Percentiles rank a stretch among this genome's conserved stretches.
Conservation (phyloP, 305 asterid species). For the Rubia balearica region DNA sequence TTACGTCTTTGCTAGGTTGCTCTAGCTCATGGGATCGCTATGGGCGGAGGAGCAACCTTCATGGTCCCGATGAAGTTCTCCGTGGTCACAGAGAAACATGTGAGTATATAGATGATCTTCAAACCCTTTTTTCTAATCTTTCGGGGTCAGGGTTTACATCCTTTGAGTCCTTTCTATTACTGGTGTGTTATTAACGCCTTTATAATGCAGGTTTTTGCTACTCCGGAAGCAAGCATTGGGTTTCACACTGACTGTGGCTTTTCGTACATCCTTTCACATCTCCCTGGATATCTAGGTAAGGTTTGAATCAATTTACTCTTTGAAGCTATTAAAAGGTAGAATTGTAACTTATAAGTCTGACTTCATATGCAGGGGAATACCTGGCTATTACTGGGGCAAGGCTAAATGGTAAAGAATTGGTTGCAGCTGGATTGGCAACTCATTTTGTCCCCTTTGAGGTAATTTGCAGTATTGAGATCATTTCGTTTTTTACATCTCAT, state of each 20-base stretch:
- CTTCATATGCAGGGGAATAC: constrained; percentile 55
- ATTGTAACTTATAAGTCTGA: not conserved
- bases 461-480: constrained; percentile 14
- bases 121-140: not conserved
- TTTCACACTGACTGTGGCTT: constrained; percentile 88
- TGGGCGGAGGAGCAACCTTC: constrained; percentile 95
- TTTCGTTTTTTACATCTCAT: not conserved
- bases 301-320: not conserved
- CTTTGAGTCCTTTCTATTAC: not conserved
- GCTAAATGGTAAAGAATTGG: constrained; percentile 69
- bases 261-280: constrained; percentile 70
- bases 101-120: constrained; percentile 28
- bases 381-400: constrained; percentile 84
- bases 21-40: constrained; percentile 76
- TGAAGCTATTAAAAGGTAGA: not conserved
- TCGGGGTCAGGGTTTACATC: not conserved
- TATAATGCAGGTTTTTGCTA: constrained; percentile 54
- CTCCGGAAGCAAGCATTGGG: constrained; percentile 93
- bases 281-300: constrained; percentile 78
- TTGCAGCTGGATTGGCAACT: constrained; percentile 83
- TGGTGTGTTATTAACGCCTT: not conserved
- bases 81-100: constrained; percentile 80
- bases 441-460: constrained; percentile 88
- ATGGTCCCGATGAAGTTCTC: constrained; percentile 86
- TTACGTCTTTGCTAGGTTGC: constrained; percentile 49